Evolutionary conservation across 2,329 filamentous ascomycete genomes (phyloP), one percentile per base, ranked within the genome.

Genomic region (Calonectria montana): DNA sequence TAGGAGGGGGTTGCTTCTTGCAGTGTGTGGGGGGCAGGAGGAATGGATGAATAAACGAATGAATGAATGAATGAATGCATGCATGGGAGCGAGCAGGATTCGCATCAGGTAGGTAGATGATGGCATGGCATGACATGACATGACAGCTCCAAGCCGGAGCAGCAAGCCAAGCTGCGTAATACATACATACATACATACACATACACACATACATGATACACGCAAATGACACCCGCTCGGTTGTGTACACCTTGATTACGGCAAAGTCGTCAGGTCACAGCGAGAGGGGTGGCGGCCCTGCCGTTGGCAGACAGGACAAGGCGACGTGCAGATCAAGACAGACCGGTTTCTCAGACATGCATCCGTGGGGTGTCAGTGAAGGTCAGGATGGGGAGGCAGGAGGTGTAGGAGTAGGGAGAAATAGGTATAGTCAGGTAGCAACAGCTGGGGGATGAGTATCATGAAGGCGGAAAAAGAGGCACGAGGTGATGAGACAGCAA

Each of bases 221-320:
- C 27, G n/a, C n/a, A n/a, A 9, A 21, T 55, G 29, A 5, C 18
- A 13, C 31, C 15, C 27, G n/a, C 31, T 18, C 27, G 16, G 47
- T n/a, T 50, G 18, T 29, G 29, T 29, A 29, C 15, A 50, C 6
- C 31, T 35, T 35, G 31, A 71, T 47, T 57, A 73, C 70, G 75
- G 73, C 71, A 73, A 78, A 78, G 77, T 79, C 77, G 77, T 79
- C 77, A 78, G 77, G 69, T 53, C 41, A 76, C 74, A 74, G 64
- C 35, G 43, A 50, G 73, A 71, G 35, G 48, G 65, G 72, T 75
- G 76, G 64, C 70, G 41, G 18, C 41, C 41, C 65, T 48, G 73
- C 67, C 74, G 69, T 50, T 43, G 47, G 47, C n/a, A 25, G 48
- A n/a, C 29, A 55, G 50, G 35, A 35, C 25, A 37, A 37, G 31